Percentiles rank a stretch among this genome's conserved stretches.
Evolutionary conservation across 164 flowering plant genomes (phyloP).

Genomic region (Liquidambar formosana): DNA sequence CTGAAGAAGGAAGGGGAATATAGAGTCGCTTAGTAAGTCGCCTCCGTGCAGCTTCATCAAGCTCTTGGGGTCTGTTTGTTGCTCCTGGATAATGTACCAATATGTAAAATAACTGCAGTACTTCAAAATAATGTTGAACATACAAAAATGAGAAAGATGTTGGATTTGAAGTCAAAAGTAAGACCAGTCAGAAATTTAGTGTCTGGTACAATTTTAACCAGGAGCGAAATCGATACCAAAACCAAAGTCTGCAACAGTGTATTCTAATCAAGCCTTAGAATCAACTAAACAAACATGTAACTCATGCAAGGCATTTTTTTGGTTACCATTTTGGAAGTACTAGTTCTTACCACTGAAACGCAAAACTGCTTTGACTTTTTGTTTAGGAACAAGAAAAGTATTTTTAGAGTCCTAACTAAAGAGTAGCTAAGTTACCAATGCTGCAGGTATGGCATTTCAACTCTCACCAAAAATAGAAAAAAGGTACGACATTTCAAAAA

Average conservation of each 20-base stretch:
- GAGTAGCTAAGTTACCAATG: background rate
- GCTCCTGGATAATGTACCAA: conserved; percentile 61
- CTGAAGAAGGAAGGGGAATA: conserved; percentile 95
- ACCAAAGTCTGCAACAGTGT: no score
- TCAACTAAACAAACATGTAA: no score
- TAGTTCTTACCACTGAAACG: background rate
- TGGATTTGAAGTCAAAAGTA: no score
- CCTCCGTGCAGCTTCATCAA: conserved; percentile 98
- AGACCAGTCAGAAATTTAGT: background rate
- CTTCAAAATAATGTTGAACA: background rate
- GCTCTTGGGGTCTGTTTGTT: conserved; percentile 98
- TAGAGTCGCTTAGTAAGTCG: conserved; percentile 93
- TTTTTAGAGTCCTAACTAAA: background rate
- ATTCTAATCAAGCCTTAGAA: background rate
- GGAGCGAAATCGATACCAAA: background rate
- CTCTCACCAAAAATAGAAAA: no score
- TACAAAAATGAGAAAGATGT: no score
- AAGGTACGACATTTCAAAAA: no score
- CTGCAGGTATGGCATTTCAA: no score
- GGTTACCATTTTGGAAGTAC: background rate
- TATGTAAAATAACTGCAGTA: background rate
- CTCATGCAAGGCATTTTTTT: background rate
- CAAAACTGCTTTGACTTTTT: background rate
- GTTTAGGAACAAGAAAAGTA: background rate
- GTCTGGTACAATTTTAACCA: background rate